These are phyloP conservation scores for Millerozyma acaciae DNA, from an alignment of 805 yeast genomes.

Conservation along the genomic window DNA sequence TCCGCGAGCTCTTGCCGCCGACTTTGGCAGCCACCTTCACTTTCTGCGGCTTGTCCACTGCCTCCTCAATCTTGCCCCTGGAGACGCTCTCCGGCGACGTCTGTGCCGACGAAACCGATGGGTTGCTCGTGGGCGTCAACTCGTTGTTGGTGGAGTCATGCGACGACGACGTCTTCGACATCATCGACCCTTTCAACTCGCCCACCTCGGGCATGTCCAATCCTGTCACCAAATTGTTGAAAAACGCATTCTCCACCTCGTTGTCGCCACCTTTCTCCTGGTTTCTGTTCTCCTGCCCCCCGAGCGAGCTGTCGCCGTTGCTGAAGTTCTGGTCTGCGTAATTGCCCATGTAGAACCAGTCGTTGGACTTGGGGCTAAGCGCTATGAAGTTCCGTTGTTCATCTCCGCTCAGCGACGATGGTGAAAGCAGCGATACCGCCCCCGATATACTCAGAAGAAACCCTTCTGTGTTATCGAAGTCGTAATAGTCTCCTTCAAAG, in stretches of 20 bases:
- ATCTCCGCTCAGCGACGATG: slow-evolving; percentile 17
- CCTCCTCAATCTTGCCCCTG: neutral
- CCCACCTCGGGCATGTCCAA: neutral
- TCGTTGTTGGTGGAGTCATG: slow-evolving; percentile 11
- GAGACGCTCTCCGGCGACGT: slow-evolving; percentile 14
- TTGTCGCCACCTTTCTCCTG: slow-evolving; percentile 2
- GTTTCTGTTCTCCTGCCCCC: slow-evolving; percentile 5
- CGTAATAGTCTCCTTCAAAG: slow-evolving; percentile 11
- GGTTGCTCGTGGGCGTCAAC: slow-evolving; percentile 17
- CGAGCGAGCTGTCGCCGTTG: slow-evolving; percentile 2
- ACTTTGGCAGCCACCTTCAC: neutral
- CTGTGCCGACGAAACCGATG: slow-evolving; percentile 16
- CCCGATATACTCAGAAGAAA: slow-evolving; percentile 28
- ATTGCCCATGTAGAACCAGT: neutral
- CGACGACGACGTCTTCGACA: slow-evolving; percentile 14
- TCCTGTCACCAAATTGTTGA: neutral
- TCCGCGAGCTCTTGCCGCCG: slow-evolving; percentile 12
- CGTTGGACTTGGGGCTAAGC: neutral
- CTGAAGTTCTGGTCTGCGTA: neutral
- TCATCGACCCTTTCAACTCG: slow-evolving; percentile 9
- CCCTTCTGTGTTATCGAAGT: slow-evolving; percentile 27
- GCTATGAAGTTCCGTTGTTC: slow-evolving; percentile 6
- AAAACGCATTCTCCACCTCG: slow-evolving; percentile 3
- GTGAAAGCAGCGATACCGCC: slow-evolving; percentile 17
- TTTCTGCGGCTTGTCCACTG: neutral